Conservation (phyloP, 805 yeast genomes). For the Helenozyma rhizophorensis region DNA sequence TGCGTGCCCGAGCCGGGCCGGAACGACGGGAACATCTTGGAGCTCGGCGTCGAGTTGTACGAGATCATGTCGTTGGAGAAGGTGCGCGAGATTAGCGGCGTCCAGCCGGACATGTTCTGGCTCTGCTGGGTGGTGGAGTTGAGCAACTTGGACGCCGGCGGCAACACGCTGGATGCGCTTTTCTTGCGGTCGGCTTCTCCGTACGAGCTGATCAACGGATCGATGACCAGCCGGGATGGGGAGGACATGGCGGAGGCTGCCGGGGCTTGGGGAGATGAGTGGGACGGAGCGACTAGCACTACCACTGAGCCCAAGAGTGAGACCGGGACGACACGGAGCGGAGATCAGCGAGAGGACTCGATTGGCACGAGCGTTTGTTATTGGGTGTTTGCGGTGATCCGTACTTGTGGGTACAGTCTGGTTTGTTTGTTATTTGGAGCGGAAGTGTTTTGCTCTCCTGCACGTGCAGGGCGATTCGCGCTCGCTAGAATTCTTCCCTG, state of each 20-base stretch:
- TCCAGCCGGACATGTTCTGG: conserved; percentile 32
- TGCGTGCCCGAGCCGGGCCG: conserved; percentile 3
- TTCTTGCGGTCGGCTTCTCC: conserved; percentile 4
- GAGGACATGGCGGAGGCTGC: conserved; percentile 22
- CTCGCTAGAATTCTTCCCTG: too few relatives aligned
- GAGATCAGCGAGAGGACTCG: too few relatives aligned
- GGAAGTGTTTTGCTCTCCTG: too few relatives aligned
- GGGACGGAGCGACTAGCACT: too few relatives aligned
- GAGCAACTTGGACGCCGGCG: conserved; percentile 2
- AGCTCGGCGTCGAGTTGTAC: conserved; percentile 35
- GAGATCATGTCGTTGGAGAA: conserved; percentile 30
- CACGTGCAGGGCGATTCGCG: too few relatives aligned
- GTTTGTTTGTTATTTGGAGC: too few relatives aligned
- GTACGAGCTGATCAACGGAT: conserved; percentile 29
- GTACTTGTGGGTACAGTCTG: too few relatives aligned
- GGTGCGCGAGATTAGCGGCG: conserved; percentile 39
- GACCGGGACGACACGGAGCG: too few relatives aligned
- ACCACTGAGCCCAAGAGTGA: too few relatives aligned
- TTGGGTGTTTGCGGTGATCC: too few relatives aligned
- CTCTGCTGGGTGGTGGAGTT: not conserved
- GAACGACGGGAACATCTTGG: conserved; percentile 17
- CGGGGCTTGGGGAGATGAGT: too few relatives aligned
- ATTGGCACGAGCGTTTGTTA: too few relatives aligned
- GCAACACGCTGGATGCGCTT: conserved; percentile 1
- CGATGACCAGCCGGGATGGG: conserved; percentile 30